Evolutionary conservation across 2,329 filamentous ascomycete genomes (phyloP).

Genomic region (Phoma sp.): DNA sequence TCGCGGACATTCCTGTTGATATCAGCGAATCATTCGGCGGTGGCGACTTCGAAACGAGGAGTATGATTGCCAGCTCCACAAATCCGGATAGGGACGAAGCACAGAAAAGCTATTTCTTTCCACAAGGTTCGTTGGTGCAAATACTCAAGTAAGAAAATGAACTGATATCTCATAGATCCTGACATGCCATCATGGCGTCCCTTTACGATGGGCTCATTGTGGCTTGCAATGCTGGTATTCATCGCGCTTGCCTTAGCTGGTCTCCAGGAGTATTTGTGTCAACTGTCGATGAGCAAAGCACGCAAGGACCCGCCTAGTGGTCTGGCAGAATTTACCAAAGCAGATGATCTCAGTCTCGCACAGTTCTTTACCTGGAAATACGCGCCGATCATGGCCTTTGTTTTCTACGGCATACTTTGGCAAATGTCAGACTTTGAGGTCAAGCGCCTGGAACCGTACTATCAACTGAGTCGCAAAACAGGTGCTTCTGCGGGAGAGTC

Average conservation of each 20-base stretch:
- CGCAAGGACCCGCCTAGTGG: conserved; percentile 37
- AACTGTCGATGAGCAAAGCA: conserved; percentile 38
- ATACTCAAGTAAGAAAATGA: not conserved
- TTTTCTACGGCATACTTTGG: conserved; percentile 59
- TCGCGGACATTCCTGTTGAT: conserved; percentile 52
- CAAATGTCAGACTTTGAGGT: conserved; percentile 60
- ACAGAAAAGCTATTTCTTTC: conserved; percentile 51
- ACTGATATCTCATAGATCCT: conserved; percentile 35
- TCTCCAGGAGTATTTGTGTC: conserved; percentile 49
- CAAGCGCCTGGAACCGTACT: conserved; percentile 60
- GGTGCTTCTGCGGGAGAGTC: conserved; percentile 56
- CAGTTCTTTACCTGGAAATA: conserved; percentile 51
- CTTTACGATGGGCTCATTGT: conserved; percentile 49
- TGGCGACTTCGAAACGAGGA: conserved; percentile 42
- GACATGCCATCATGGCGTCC: conserved; percentile 52
- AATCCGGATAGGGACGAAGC: conserved; percentile 26
- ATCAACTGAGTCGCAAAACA: conserved; percentile 50
- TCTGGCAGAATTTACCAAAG: conserved; percentile 38
- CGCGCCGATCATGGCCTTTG: conserved; percentile 55
- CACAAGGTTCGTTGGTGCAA: conserved; percentile 29
- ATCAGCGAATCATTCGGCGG: conserved; percentile 52
- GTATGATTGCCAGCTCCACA: conserved; percentile 30
- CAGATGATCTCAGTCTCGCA: conserved; percentile 37
- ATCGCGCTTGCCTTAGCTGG: conserved; percentile 45
- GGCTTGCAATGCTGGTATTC: conserved; percentile 42